Evolutionary conservation across 805 yeast genomes (phyloP).

Genomic region (Clavispora asparagi): DNA sequence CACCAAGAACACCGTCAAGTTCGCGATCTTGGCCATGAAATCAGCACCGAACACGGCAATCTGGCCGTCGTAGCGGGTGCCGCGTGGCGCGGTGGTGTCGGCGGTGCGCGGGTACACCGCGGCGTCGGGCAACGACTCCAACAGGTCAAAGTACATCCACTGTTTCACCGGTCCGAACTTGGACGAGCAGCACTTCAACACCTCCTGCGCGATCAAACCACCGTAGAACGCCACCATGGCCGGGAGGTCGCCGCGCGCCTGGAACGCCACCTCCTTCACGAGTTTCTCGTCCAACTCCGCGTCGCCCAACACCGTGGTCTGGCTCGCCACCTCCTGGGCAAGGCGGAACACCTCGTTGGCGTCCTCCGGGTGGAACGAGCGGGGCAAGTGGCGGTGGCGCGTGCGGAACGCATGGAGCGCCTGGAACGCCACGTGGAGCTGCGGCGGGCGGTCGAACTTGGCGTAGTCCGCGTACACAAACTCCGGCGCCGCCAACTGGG

Average conservation of each 20-base stretch:
- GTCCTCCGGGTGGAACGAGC: conserved; percentile 70
- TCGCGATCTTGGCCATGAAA: conserved; percentile 68
- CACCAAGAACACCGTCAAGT: conserved; percentile 81
- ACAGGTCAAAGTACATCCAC: conserved; percentile 87
- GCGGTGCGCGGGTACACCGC: conserved; percentile 57
- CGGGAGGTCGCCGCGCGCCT: conserved; percentile 88
- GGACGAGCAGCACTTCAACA: conserved; percentile 89
- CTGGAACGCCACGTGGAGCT: conserved; percentile 86
- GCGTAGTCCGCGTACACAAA: conserved; percentile 82
- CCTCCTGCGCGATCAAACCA: conserved; percentile 95
- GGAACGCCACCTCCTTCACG: conserved; percentile 69
- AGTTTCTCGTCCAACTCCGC: conserved; percentile 55
- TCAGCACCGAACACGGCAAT: conserved; percentile 88
- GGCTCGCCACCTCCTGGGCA: conserved; percentile 53
- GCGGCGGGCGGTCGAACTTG: conserved; percentile 87
- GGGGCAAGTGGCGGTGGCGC: conserved; percentile 67
- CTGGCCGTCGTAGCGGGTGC: conserved; percentile 88
- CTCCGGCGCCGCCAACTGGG: conserved; percentile 75
- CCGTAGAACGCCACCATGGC: conserved; percentile 87
- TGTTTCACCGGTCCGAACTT: conserved; percentile 93
- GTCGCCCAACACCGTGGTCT: conserved; percentile 52
- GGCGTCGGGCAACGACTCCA: conserved; percentile 77
- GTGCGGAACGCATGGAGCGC: conserved; percentile 74
- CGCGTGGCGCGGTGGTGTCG: conserved; percentile 67
- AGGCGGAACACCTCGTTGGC: conserved; percentile 60